phyloP scores from a whole-genome alignment of 164 flowering plant species.

The Sextonia rubra region DNA sequence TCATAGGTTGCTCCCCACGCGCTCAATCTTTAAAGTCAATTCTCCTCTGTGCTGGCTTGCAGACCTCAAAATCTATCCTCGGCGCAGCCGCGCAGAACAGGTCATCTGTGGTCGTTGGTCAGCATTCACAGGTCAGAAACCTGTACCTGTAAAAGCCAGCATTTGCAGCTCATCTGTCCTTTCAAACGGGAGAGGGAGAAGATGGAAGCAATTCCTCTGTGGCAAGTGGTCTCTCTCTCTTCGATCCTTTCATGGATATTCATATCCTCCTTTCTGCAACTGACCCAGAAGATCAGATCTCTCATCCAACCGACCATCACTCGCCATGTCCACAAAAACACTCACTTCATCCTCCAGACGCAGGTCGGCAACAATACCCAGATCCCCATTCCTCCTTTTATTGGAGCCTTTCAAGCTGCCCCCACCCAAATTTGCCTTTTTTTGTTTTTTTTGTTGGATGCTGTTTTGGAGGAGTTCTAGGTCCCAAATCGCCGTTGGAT shows the following conservation, averaged over 20 bases:
- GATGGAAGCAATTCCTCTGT: constrained; percentile 56
- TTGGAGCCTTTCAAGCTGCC: not conserved
- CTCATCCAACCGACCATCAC: constrained; percentile 68
- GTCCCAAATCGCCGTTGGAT: not conserved
- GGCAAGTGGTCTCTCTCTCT: constrained; percentile 56
- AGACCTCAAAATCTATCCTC: too few species aligned
- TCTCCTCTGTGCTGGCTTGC: too few species aligned
- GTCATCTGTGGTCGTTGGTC: too few species aligned
- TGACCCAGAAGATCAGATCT: constrained; percentile 74
- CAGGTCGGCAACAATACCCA: constrained; percentile 50
- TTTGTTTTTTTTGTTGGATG: not conserved
- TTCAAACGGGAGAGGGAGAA: not conserved
- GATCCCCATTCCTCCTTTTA: constrained; percentile 3
- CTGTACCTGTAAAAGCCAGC: too few species aligned
- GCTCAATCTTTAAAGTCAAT: too few species aligned
- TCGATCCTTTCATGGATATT: constrained; percentile 57
- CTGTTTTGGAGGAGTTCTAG: not conserved
- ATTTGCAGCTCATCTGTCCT: too few species aligned
- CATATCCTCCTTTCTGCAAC: constrained; percentile 49
- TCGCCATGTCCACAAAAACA: constrained; percentile 44
- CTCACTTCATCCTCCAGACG: constrained; percentile 59
- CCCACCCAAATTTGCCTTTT: not conserved
- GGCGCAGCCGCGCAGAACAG: too few species aligned
- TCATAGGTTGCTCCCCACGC: too few species aligned
- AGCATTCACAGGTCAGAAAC: too few species aligned